These are phyloP conservation scores for Lenwebbia sp. DNA, from an alignment of 345 rosid species.

Conservation along the genomic window DNA sequence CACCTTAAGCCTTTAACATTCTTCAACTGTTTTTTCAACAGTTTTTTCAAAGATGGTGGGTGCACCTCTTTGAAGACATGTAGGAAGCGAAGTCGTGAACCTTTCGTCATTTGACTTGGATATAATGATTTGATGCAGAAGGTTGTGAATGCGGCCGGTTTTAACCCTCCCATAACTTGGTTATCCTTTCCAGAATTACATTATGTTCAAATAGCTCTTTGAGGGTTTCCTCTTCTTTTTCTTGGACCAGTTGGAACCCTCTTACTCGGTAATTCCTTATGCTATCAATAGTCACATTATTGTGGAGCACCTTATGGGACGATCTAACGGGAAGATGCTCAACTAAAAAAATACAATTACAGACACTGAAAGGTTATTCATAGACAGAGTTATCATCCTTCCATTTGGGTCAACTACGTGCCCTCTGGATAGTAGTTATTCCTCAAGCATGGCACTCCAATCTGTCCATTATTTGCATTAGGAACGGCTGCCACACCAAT, in stretches of 20 bases:
- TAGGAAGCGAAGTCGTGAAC: rapidly evolving
- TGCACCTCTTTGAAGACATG: neutral
- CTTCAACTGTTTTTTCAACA: no score
- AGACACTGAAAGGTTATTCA: neutral
- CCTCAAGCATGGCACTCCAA: neutral
- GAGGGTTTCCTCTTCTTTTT: rapidly evolving
- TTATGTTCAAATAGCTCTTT: neutral
- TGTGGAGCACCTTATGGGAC: neutral
- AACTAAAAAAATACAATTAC: rapidly evolving
- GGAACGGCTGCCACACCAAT: rapidly evolving
- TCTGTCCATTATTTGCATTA: no score
- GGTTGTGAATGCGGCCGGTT: rapidly evolving
- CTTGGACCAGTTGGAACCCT: rapidly evolving
- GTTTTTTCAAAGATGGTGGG: neutral
- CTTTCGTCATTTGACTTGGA: neutral
- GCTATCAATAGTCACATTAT: neutral
- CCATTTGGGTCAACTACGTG: neutral
- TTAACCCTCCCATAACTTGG: neutral
- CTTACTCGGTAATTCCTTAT: rapidly evolving
- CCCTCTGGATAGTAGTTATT: neutral
- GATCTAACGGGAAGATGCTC: neutral
- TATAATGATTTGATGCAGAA: neutral
- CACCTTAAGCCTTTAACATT: neutral
- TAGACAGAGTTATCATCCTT: rapidly evolving
- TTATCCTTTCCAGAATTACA: neutral